phyloP scores from a whole-genome alignment of 805 yeast genomes.

The Clavispora carvajalis region DNA sequence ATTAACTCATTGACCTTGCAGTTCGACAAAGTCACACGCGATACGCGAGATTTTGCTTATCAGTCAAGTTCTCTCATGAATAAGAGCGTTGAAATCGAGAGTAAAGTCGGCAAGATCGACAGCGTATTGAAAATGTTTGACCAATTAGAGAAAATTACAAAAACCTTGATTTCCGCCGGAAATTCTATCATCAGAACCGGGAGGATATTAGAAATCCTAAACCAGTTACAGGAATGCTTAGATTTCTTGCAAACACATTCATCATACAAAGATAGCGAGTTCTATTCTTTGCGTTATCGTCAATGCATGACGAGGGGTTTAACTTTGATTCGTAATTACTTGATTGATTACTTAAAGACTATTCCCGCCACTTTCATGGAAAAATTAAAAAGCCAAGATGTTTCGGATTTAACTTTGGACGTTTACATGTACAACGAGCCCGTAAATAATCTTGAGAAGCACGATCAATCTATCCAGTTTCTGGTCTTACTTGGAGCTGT shows the following conservation, averaged over 20 bases:
- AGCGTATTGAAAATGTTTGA: slow-evolving; percentile 57
- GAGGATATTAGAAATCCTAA: slow-evolving; percentile 35
- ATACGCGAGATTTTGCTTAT: slow-evolving; percentile 59
- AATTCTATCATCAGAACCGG: slow-evolving; percentile 52
- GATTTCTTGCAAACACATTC: slow-evolving; percentile 49
- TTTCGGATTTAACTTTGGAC: slow-evolving; percentile 8
- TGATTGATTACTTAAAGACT: slow-evolving; percentile 41
- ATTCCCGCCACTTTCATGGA: slow-evolving; percentile 5
- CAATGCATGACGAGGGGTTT: slow-evolving; percentile 81
- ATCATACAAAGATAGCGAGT: slow-evolving; percentile 59
- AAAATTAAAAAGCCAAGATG: slow-evolving; percentile 3
- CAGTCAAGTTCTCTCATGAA: slow-evolving; percentile 48
- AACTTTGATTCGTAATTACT: slow-evolving; percentile 65
- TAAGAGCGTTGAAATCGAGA: slow-evolving; percentile 39
- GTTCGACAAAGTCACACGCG: slow-evolving; percentile 53
- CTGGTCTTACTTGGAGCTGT: slow-evolving; percentile 9
- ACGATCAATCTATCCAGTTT: slow-evolving; percentile 11
- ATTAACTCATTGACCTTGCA: slow-evolving; percentile 45
- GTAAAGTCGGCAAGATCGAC: slow-evolving; percentile 42
- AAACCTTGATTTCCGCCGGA: slow-evolving; percentile 60
- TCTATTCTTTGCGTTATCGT: slow-evolving; percentile 66
- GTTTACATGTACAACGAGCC: slow-evolving; percentile 16
- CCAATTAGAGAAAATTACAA: slow-evolving; percentile 63
- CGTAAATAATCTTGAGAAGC: slow-evolving; percentile 12
- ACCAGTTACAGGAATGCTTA: slow-evolving; percentile 62